phyloP scores from a whole-genome alignment of 768 basidiomycete species.

The Amanita rimosa region DNA sequence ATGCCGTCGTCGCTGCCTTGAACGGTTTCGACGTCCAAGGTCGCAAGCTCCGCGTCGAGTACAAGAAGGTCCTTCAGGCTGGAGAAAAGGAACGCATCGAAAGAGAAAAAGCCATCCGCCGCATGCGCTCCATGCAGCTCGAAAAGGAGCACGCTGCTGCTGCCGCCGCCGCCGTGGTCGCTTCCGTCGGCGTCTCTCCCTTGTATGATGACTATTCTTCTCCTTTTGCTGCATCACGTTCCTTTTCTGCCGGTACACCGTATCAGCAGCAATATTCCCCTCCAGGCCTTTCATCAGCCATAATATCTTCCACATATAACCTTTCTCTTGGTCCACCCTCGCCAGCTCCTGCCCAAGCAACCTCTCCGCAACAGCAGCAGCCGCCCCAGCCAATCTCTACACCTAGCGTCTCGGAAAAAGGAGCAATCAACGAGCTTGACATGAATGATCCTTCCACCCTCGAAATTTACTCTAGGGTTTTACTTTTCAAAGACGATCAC shows the following conservation, averaged over 20 bases:
- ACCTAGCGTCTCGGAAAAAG: constrained; percentile 56
- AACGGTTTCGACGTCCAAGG: constrained; percentile 96
- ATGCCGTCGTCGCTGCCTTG: constrained; percentile 89
- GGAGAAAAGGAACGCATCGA: constrained; percentile 99
- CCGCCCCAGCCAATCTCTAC: constrained; percentile 42
- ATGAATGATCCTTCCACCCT: constrained; percentile 92
- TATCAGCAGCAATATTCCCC: constrained; percentile 60
- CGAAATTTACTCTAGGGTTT: constrained; percentile 93
- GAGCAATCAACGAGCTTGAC: constrained; percentile 67
- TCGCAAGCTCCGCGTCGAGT: constrained; percentile 95
- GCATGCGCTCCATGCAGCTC: constrained; percentile 96
- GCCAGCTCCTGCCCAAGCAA: constrained; percentile 31
- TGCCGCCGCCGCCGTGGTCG: background rate
- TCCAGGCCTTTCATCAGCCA: constrained; percentile 33
- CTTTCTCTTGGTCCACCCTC: constrained; percentile 38
- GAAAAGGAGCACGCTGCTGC: constrained; percentile 56
- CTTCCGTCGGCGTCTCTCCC: constrained; percentile 22
- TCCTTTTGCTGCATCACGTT: constrained; percentile 60
- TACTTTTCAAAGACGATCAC: constrained; percentile 94
- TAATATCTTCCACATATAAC: constrained; percentile 36
- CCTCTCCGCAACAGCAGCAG: background rate
- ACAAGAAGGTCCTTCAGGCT: constrained; percentile 98
- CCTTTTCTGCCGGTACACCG: constrained; percentile 52
- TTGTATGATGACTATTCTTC: constrained; percentile 66
- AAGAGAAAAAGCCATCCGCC: constrained; percentile 92